Base-by-base conservation (phyloP, 805 yeast species). In the Teunomyces atbi region DNA sequence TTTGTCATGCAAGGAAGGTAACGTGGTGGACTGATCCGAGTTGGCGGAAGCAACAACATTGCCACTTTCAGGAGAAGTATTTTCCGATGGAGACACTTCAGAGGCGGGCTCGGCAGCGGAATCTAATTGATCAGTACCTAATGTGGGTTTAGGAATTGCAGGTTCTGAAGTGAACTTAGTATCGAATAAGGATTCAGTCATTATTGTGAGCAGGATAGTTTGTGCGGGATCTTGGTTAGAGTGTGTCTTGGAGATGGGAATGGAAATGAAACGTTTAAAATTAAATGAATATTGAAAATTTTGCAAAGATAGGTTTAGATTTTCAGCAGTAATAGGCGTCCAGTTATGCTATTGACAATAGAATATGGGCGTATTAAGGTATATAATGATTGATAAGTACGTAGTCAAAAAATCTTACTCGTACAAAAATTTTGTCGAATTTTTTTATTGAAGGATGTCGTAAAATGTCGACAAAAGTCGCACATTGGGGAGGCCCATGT, bases 101-200 rank as follows among this genome's bases (percentile, higher is more conserved):
- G 26, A 8, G 33, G 45, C n/a, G 23, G 29, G 10, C 18, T 36
- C 33, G 15, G 41, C 21, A 11, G 48, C 16, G n/a, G 23, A n/a
- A 12, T 36, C 39, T 15, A 20, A 20, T 12, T 36, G 39, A 7
- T 36, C 39, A 4, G 39, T 21, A n/a, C 28, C 28, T 26, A 36
- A n/a, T n/a, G 39, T 36, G 27, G 39, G 27, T 13, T 27, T 29
- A 18, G 33, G 15, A 16, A 20, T 42, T 15, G 44, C 32, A 8
- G 44, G 45, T 13, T 54, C 58, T 13, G 60, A 43, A 27, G 61
- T 55, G 49, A 63, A 65, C 39, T 61, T 63, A 27, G 68, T 66
- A 47, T 67, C 71, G 44, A 67, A 66, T 45, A 63, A 55, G 18
- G 68, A 62, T 54, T 65, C 68, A 32, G 67, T 63, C 68, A 63